Evolutionary conservation across 2,329 filamentous ascomycete genomes (phyloP), one percentile per base, ranked within the genome.

Genomic region (Exophiala spinifera): DNA sequence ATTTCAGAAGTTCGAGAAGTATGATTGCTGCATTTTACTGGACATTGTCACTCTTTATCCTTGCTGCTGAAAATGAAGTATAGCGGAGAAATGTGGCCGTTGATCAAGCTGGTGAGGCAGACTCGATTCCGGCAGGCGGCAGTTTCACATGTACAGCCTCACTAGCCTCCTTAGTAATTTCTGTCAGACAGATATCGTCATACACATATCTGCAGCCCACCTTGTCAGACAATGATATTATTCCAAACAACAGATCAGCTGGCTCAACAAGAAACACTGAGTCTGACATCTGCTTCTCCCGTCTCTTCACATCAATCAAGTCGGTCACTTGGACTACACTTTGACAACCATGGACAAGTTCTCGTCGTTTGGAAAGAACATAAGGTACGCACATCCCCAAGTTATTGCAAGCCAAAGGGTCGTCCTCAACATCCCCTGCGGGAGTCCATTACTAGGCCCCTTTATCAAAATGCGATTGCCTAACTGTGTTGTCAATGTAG

Each of bases 341-440:
- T 39, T 21, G 20, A 13, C 53, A 33, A 53, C 37, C 61, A 88
- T 88, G 85, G 84, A 88, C 69, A 86, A 86, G 71, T 77, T 88
- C 63, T 78, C 81, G 67, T 82, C 82, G 58, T 86, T 87, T 67
- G 83, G 85, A 66, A 87, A 87, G 79, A 87, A 81, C 73, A 78
- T 88, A 68, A 81, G 79, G 83, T 86, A 74, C 61, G 56, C 55
- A 53, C 50, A 54, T 60, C 51, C 53, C 58, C 55, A 47, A 58
- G 46, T 36, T 43, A 51, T 51, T 47, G 44, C 39, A 53, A 66
- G 71, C 69, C 69, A 67, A 31, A 31, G 20, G 20, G 4, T 21
- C 6, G 4, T 42, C 23, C 17, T 23, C 19, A 33, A 10, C 14
- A 19, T 45, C 40, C n/a, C 51, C 25, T 47, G 15, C 48, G 34